These are phyloP conservation scores for Colletotrichum godetiae DNA, from an alignment of 2,329 filamentous ascomycete genomes.

Conservation along the genomic window DNA sequence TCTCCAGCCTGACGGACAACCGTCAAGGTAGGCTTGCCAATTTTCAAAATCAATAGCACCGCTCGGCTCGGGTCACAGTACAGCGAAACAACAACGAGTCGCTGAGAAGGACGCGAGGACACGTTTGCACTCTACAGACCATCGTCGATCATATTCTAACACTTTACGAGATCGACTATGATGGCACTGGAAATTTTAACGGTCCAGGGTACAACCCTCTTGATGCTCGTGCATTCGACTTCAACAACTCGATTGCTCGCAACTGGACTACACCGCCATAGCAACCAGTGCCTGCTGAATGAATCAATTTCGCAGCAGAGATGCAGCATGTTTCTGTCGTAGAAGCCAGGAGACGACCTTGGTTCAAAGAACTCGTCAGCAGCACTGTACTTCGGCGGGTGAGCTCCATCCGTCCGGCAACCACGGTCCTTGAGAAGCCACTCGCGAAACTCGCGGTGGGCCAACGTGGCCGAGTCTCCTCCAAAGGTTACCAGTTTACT, in stretches of 20 bases:
- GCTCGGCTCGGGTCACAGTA: neutral
- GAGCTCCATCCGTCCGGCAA: neutral
- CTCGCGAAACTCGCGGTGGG: neutral
- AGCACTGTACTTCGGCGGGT: neutral
- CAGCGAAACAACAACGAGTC: neutral
- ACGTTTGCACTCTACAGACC: neutral
- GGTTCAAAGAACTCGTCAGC: neutral
- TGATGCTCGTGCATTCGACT: neutral
- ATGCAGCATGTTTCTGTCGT: neutral
- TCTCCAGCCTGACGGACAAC: slow-evolving; percentile 35
- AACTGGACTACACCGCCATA: neutral
- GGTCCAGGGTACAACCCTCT: neutral
- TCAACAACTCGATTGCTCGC: neutral
- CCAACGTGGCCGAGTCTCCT: slow-evolving; percentile 6
- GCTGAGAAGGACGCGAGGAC: neutral
- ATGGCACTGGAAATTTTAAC: neutral
- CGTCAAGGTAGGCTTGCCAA: neutral
- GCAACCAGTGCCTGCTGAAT: neutral
- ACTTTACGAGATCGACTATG: neutral
- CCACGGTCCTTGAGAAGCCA: neutral
- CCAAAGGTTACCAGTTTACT: neutral
- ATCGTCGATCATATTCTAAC: neutral
- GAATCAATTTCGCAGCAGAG: neutral
- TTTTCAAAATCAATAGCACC: neutral
- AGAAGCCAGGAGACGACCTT: neutral